Evolutionary conservation across 352 stramenopile genomes (phyloP), one percentile per base, ranked within the genome.

Genomic region (Phytophthora podocarpi): DNA sequence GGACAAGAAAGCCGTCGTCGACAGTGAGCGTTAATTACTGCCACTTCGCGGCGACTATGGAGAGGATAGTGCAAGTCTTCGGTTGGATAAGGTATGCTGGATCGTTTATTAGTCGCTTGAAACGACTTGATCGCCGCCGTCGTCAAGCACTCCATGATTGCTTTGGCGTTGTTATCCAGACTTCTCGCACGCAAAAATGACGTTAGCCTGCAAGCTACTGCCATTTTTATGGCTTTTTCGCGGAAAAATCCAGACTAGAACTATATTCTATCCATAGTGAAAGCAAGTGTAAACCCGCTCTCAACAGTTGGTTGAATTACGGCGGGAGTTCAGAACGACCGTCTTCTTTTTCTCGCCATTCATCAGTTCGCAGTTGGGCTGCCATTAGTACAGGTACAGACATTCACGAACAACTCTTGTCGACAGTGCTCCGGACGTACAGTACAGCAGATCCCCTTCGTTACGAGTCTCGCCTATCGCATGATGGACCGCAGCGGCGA

Each of bases 401-500:
- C 30, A 31, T 43, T 59, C 37, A 30, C 49, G 43, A 52, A 52
- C 18, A 30, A 10, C 28, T 34, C 34, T 21, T 34, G 51, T 45
- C 50, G 47, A 20, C 37, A 20, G 26, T 39, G 52, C 31, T n/a
- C 55, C 55, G 55, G 43, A 64, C 55, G 55, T 64, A 20, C 52
- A 23, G 2, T n/a, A 18, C 21, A 34, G 48, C 50, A 56, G 47
- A 57, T 64, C 55, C 55, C 55, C 32, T 43, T 30, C 51, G 41
- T 61, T 55, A 30, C 35, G 34, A 32, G 30, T 35, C 26, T n/a
- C 7, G 23, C 31, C 50, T 35, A 57, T 62, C 51, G 42, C 37
- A 69, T 67, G 55, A 67, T 72, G 57, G 40, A 66, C 32, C 67
- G 34, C 27, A 50, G 46, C 48, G 42, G 15, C 41, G 24, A 48